Percentiles rank a stretch among this genome's conserved stretches.
Conservation (phyloP, 176 grass and related monocot species). For the Eragrostis nindensis region DNA sequence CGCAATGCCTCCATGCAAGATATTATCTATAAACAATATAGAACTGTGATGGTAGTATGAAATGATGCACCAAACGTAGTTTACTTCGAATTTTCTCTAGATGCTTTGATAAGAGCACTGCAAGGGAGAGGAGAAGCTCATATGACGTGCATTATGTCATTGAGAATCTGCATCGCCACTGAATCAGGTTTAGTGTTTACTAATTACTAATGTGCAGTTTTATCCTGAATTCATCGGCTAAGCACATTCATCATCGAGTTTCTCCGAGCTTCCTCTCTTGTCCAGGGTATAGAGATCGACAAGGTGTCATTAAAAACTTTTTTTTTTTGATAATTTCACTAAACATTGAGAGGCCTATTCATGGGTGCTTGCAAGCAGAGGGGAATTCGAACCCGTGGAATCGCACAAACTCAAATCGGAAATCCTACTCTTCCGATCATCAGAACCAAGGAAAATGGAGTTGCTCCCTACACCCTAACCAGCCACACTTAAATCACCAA, state of each 20-base stretch:
- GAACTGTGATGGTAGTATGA: neutral
- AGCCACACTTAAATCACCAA: neutral
- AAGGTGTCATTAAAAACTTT: neutral
- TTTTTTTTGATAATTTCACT: no score
- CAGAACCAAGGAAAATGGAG: neutral
- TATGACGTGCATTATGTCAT: neutral
- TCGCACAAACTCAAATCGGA: neutral
- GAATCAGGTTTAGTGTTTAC: neutral
- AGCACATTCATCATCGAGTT: neutral
- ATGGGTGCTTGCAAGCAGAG: neutral
- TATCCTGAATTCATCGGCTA: neutral
- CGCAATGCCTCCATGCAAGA: neutral
- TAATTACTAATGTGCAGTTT: neutral
- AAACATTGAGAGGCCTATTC: neutral
- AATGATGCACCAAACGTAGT: neutral
- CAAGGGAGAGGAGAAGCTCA: neutral
- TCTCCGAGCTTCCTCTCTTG: neutral
- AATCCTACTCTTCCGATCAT: neutral
- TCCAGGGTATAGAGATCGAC: neutral
- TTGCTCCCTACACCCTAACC: neutral
- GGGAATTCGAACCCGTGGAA: neutral
- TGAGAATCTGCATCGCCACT: neutral
- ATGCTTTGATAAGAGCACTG: neutral
- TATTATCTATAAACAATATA: neutral
- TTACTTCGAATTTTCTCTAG: neutral